phyloP scores from a whole-genome alignment of 192 early-diverging fungal genomes.

The Linnemannia schmuckeri region DNA sequence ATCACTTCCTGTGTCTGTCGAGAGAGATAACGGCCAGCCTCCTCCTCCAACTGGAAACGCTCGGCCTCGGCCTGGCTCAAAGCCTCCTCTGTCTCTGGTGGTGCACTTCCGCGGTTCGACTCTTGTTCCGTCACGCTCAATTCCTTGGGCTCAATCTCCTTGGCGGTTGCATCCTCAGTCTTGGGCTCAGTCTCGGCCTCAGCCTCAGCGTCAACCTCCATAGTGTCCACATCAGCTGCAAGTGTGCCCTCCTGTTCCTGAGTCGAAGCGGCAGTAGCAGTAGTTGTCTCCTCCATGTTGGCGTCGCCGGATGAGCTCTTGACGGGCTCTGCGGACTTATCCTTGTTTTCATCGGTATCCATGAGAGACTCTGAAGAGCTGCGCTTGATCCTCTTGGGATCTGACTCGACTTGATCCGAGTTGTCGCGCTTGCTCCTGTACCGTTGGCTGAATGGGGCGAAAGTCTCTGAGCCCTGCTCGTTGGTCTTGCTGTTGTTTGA shows the following conservation, averaged over 20 bases:
- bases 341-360: constrained; percentile 20
- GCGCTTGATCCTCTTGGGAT: constrained; percentile 48
- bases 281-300: constrained; percentile 33
- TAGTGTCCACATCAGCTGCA: constrained; percentile 28
- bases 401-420: constrained; percentile 23
- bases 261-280: neutral
- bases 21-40: constrained; percentile 75
- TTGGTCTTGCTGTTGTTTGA: neutral
- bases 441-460: constrained; percentile 15
- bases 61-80: constrained; percentile 51
- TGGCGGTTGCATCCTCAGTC: constrained; percentile 19
- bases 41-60: constrained; percentile 66
- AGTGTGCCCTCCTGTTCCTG: constrained; percentile 27
- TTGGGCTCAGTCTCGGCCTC: constrained; percentile 22
- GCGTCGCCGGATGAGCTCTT: constrained; percentile 17
- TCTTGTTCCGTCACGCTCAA: constrained; percentile 35
- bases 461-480: neutral
- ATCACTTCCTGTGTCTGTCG: constrained; percentile 80
- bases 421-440: constrained; percentile 51
- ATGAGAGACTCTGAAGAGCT: constrained; percentile 50
- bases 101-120: constrained; percentile 45
- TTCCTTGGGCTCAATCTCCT: constrained; percentile 40
- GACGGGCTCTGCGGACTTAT: neutral
- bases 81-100: constrained; percentile 39
- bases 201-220: constrained; percentile 39